Base-by-base conservation (phyloP, 2,329 filamentous ascomycete species). In the Penicillium sp. region DNA sequence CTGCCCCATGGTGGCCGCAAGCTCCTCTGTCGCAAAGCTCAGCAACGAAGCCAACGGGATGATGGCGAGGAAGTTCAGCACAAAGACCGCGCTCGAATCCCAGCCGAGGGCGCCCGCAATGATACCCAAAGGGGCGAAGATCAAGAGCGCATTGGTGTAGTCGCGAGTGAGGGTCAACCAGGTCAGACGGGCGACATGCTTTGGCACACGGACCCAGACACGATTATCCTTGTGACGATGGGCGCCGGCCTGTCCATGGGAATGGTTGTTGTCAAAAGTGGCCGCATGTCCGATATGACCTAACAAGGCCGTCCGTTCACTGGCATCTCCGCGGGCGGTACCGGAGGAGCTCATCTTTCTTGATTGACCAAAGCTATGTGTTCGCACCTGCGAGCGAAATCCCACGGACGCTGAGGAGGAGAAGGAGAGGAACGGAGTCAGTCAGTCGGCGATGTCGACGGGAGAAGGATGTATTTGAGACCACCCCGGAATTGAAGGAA, bases 91-190 rank as follows among this genome's bases (percentile, higher is more conserved):
- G 3, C 76, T 78, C 1, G 80, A 75, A 55, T 76, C 71, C 75
- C 79, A 80, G 24, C 69, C 64, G 48, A 82, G 46, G 85, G 76
- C 55, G 84, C 77, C 80, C 26, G 81, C 71, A 41, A 82, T 62
- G 56, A 85, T 84, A 46, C 82, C 82, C 34, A 81, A 63, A 3
- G 82, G 82, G n/a, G 84, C 80, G 57, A 83, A 83, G 53, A 84
- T 68, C 46, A 85, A 73, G 18, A 85, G 66, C 43, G 84, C 62
- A 58, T 85, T 84, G 53, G 76, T 82, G 67, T 74, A 74, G 57
- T 75, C 75, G 26, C 71, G 73, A 25, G 66, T 60, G n/a, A 76
- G 61, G 3, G 73, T 72, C 46, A 66, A 56, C 66, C 69, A 75
- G 7, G 70, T 71, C 48, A 73, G 59, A 55, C 68, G 67, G 38